Conservation (phyloP, 1,139 yeast species). For the Yamadazyma songkhlaensis region DNA sequence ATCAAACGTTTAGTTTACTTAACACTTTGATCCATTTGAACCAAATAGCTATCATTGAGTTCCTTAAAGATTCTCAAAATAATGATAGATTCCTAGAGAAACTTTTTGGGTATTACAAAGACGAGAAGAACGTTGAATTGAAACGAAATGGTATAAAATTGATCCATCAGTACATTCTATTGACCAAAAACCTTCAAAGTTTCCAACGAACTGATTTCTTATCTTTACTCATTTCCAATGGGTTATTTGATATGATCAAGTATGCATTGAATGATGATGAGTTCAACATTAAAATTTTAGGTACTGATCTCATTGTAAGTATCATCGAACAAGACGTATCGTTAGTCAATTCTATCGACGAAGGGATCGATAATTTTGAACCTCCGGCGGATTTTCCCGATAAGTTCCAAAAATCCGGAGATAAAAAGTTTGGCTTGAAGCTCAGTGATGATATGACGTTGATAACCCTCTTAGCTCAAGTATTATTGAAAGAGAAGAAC, state of each 20-base stretch:
- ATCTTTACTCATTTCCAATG: conserved; percentile 59
- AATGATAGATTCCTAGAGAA: conserved; percentile 39
- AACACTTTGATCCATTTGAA: conserved; percentile 64
- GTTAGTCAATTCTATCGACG: conserved; percentile 48
- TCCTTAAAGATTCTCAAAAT: conserved; percentile 52
- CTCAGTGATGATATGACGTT: conserved; percentile 61
- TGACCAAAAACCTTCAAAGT: conserved; percentile 68
- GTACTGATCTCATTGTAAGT: conserved; percentile 78
- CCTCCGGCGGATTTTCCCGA: conserved; percentile 20
- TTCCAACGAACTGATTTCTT: conserved; percentile 67
- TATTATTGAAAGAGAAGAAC: conserved; percentile 61
- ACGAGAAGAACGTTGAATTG: conserved; percentile 16
- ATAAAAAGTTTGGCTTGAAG: conserved; percentile 25
- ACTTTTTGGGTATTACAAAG: conserved; percentile 54
- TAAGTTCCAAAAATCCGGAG: conserved; percentile 5
- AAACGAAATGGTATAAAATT: conserved; percentile 73
- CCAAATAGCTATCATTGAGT: conserved; percentile 69
- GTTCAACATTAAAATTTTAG: conserved; percentile 59
- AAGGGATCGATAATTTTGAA: conserved; percentile 34
- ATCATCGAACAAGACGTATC: conserved; percentile 84
- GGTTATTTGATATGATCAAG: conserved; percentile 66
- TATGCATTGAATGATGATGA: conserved; percentile 63
- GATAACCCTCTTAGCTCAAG: conserved; percentile 55
- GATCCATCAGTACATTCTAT: conserved; percentile 75
- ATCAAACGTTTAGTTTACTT: conserved; percentile 65